Evolutionary conservation across 805 yeast species (phyloP), one percentile per base, ranked within the genome.

Genomic region (Cyberlindnera subsufficiens): DNA sequence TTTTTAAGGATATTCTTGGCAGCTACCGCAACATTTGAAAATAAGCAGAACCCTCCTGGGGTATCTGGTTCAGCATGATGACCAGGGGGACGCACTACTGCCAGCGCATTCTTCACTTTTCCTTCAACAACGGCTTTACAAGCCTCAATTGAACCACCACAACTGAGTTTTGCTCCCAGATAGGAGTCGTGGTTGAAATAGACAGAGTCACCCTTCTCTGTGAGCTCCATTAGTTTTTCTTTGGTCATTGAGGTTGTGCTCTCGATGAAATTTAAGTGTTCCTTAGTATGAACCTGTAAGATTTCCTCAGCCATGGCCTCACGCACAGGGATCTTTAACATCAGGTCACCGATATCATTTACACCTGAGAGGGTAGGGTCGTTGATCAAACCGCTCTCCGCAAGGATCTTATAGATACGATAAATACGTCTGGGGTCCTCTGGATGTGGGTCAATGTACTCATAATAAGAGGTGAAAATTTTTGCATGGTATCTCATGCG

Each of bases 1-100:
- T 76, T 72, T 52, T 80, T 80, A 44, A 93, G 66, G 49, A 90
- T 83, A 45, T 82, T 80, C 56, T 85, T 85, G 15, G 97, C 96
- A 2, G 99, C 98, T 16, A 93, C 96, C 0, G 98, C 96, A 19
- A 93, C 99, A 58, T 93, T 93, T 47, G 95, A 85, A 60, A 93
- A 93, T 37, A 93, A 69, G 66, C 99, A 93, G 61, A 93, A 93
- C 13, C 99, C 99, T 38, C 96, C 98, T 0, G 99, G 95, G 14
- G 89, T 71, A 52, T 87, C 93, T 2, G 99, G 99, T 59, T 95
- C 99, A 1, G 99, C 98, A 60, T 93, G 99, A 67, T 93, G 99
- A 6, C 99, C 99, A 0, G 99, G 99, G 2, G 99, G 99, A 51
- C 99, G 78, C 14, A 93, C 96, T 7, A 93, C 86, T 0, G 99